These are phyloP conservation scores for Scalesia atractyloides DNA, from an alignment of 129 eudicot genomes.

Conservation along the genomic window DNA sequence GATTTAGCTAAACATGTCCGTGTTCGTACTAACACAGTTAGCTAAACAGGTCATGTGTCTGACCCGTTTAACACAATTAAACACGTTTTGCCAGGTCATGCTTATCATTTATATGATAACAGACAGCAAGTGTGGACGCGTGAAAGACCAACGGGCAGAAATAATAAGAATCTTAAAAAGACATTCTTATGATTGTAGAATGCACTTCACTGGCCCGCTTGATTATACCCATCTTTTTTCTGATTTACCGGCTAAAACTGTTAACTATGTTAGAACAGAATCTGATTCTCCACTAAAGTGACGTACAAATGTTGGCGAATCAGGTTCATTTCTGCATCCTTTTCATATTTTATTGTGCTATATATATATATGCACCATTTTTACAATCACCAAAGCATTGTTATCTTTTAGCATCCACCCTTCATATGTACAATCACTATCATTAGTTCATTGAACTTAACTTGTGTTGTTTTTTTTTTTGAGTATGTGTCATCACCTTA, in stretches of 20 bases:
- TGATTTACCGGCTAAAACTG: slow-evolving; percentile 5
- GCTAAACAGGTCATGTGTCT: no score
- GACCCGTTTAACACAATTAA: no score
- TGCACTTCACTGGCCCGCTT: slow-evolving; percentile 15
- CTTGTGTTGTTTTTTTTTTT: background rate
- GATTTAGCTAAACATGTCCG: no score
- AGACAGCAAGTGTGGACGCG: slow-evolving; percentile 16
- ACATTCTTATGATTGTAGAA: background rate
- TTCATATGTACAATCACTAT: slow-evolving; percentile 9
- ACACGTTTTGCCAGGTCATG: background rate
- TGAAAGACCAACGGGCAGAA: slow-evolving; percentile 16
- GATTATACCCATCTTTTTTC: slow-evolving; percentile 19
- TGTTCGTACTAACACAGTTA: no score
- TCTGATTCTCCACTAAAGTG: slow-evolving; percentile 13
- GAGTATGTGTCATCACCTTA: slow-evolving; percentile 2
- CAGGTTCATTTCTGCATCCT: slow-evolving; percentile 19
- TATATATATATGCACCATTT: slow-evolving; percentile 27
- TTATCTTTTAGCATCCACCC: background rate
- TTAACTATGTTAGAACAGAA: slow-evolving; percentile 11
- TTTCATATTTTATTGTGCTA: slow-evolving; percentile 12
- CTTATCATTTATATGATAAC: background rate
- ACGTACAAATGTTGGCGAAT: slow-evolving; percentile 16
- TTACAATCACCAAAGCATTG: slow-evolving; percentile 15
- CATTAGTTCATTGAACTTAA: slow-evolving; percentile 15
- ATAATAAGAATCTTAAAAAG: slow-evolving; percentile 23